Base-by-base conservation (phyloP, 2,329 filamentous ascomycete species). In the Amauroascus niger region DNA sequence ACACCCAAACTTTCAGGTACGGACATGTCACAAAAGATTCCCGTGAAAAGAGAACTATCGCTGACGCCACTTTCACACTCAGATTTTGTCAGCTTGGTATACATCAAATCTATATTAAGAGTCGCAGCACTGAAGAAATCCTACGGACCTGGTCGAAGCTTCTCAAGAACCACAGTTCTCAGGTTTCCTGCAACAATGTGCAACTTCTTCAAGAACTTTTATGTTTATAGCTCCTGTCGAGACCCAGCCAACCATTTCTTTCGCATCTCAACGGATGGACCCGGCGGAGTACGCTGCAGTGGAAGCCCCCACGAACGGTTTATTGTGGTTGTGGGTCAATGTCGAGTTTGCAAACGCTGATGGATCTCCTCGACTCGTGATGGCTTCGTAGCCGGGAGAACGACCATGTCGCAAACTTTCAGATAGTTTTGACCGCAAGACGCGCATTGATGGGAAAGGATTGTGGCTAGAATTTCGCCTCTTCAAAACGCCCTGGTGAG, bases 201-300 rank as follows among this genome's bases (percentile, higher is more conserved):
- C 71, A 71, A 77, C 63, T 86, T 83, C 64, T 84, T 81, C 63
- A 86, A 84, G 63, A 87, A 87, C 69, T 88, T 84, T 67, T 87
- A 87, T 70, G 83, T 88, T 67, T 88, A 87, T 71, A 82, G 82
- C 54, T 76, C 79, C 41, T 88, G 85, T 64, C 69, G 77, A 54
- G 82, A 87, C 63, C 84, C 84, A 0, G 80, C 80, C 39, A 75
- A 79, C 14, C 85, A 88, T 67, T 87, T 87, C 69, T 83, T 86
- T 67, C 76, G 79, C 59, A 87, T 82, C 1, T 81, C 81, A 1
- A 74, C 83, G 50, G 85, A 88, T 62, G 84, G 83, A 53, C 79
- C 74, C 64, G 76, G 75, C 58, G 76, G 80, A 55, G 69, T 75
- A 30, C 73, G 77, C 30, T 88, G 85, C 61, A 64, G 77, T 5